Evolutionary conservation across 208 protist species (phyloP).

Genomic region (Jaenimonas drosophilae): DNA sequence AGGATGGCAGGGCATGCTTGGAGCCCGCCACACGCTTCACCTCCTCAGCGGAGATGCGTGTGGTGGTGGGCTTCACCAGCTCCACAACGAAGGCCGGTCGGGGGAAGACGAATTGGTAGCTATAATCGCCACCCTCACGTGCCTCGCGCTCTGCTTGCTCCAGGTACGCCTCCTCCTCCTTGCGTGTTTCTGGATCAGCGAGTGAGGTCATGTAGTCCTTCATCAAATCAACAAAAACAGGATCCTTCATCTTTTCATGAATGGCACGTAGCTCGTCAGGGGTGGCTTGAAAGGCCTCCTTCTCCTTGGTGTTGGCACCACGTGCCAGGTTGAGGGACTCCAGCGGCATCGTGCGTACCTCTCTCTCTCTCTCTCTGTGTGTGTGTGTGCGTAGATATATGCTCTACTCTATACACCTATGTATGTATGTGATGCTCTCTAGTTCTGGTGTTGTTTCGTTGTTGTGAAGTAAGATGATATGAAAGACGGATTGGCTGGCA

Average conservation of each 20-base stretch:
- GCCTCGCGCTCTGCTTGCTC: slow-evolving; percentile 81
- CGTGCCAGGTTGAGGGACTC: slow-evolving; percentile 47
- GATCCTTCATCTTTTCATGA: slow-evolving; percentile 83
- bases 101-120: slow-evolving; percentile 88
- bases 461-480: too few relatives aligned
- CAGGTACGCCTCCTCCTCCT: slow-evolving; percentile 87
- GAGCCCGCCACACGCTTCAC: slow-evolving; percentile 3
- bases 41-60: slow-evolving; percentile 9
- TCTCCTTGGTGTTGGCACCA: slow-evolving; percentile 4
- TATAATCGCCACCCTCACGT: slow-evolving; percentile 74
- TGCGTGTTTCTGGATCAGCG: slow-evolving; percentile 70
- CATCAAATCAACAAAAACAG: slow-evolving; percentile 80
- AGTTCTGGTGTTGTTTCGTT: too few relatives aligned
- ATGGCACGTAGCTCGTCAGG: slow-evolving; percentile 68
- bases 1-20: background rate
- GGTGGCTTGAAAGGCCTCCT: slow-evolving; percentile 53
- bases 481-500: too few relatives aligned
- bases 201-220: slow-evolving; percentile 85
- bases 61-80: slow-evolving; percentile 57
- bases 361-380: slow-evolving; percentile 2
- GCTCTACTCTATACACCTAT: too few relatives aligned
- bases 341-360: slow-evolving; percentile 35
- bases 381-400: slow-evolving; percentile 6
- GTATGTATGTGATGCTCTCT: too few relatives aligned
- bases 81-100: slow-evolving; percentile 67